These are phyloP conservation scores for Sugiyamaella mastotermitis DNA, from an alignment of 805 yeast species.

Conservation along the genomic window DNA sequence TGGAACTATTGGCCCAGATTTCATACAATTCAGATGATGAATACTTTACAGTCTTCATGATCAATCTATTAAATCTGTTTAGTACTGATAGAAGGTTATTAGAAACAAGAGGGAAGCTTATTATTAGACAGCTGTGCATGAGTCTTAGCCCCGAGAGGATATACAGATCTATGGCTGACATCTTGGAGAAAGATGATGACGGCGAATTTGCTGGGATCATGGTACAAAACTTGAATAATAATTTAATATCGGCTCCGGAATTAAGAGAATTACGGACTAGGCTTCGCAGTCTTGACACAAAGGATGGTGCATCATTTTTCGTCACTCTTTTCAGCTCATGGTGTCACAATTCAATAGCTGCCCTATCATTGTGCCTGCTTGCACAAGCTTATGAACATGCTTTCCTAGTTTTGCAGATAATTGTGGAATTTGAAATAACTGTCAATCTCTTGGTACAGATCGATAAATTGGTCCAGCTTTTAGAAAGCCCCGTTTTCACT, in stretches of 20 bases:
- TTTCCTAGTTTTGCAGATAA: slow-evolving; percentile 68
- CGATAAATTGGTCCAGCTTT: slow-evolving; percentile 80
- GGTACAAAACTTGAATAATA: slow-evolving; percentile 82
- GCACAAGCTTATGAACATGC: slow-evolving; percentile 88
- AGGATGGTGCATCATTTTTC: slow-evolving; percentile 64
- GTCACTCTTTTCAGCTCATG: slow-evolving; percentile 77
- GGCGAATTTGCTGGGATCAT: slow-evolving; percentile 69
- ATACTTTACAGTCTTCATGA: slow-evolving; percentile 70
- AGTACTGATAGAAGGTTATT: slow-evolving; percentile 61
- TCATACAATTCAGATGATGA: slow-evolving; percentile 66
- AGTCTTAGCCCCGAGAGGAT: slow-evolving; percentile 78
- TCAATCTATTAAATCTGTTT: slow-evolving; percentile 62
- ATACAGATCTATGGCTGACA: slow-evolving; percentile 72
- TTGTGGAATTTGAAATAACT: slow-evolving; percentile 76
- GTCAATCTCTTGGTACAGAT: slow-evolving; percentile 77
- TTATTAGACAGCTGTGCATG: slow-evolving; percentile 75
- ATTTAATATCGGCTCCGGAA: slow-evolving; percentile 81
- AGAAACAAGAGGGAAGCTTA: slow-evolving; percentile 73
- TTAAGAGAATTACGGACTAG: slow-evolving; percentile 62
- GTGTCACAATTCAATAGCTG: slow-evolving; percentile 88
- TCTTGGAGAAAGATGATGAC: slow-evolving; percentile 55
- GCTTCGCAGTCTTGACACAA: slow-evolving; percentile 54
- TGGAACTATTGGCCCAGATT: slow-evolving; percentile 66
- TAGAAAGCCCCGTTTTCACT: slow-evolving; percentile 91
- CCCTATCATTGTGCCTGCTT: slow-evolving; percentile 73